phyloP scores from a whole-genome alignment of 1,139 yeast species.

The Chernovozyma aurita region DNA sequence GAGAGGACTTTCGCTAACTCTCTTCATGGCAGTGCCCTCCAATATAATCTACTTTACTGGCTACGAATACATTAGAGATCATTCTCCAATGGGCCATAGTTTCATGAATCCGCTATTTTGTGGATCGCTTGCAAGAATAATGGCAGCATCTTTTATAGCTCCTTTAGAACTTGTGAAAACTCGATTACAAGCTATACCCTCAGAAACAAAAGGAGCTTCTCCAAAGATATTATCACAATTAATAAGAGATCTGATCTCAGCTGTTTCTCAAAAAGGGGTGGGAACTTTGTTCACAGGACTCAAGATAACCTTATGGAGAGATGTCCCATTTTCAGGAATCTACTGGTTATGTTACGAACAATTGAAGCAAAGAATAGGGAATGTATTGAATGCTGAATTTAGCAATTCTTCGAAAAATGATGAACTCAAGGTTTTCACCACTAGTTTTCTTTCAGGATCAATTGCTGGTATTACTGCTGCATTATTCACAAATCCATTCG shows the following conservation, averaged over 20 bases:
- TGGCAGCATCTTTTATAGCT: constrained; percentile 82
- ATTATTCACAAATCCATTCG: constrained; percentile 85
- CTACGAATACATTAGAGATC: constrained; percentile 78
- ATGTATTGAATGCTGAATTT: constrained; percentile 23
- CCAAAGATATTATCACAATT: constrained; percentile 42
- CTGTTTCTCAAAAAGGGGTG: constrained; percentile 56
- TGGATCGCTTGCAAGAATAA: constrained; percentile 77
- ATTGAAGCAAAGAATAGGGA: constrained; percentile 25
- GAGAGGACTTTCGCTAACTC: constrained; percentile 82
- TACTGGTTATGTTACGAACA: constrained; percentile 87
- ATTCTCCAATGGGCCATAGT: constrained; percentile 52
- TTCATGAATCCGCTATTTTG: constrained; percentile 73
- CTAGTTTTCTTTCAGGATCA: constrained; percentile 82
- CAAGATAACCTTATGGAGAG: constrained; percentile 88
- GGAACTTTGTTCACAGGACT: constrained; percentile 76
- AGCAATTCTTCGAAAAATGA: constrained; percentile 17
- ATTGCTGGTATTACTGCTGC: constrained; percentile 86
- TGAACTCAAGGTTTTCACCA: constrained; percentile 55
- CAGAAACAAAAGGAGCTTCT: constrained; percentile 27
- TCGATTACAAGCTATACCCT: constrained; percentile 79
- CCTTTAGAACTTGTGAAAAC: constrained; percentile 89
- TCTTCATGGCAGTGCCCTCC: constrained; percentile 88
- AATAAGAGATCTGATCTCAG: constrained; percentile 50
- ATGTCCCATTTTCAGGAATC: constrained; percentile 93
- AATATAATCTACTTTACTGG: constrained; percentile 93